Base-by-base conservation (phyloP, 2,329 filamentous ascomycete species). In the Penicillium aurantiogriseum region DNA sequence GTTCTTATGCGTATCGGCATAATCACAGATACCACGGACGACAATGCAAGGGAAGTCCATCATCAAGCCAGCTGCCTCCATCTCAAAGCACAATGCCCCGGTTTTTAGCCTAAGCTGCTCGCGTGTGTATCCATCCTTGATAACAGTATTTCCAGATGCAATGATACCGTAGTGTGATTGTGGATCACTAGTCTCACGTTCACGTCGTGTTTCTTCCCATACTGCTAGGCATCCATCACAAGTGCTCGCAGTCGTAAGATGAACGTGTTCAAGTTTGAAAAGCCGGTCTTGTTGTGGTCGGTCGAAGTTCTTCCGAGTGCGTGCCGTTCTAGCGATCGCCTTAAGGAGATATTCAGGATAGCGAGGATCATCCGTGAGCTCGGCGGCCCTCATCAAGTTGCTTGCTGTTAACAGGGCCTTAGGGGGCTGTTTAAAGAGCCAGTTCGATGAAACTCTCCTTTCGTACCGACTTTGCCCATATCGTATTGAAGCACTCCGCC, bases 101-200 rank as follows among this genome's bases (percentile, higher is more conserved):
- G 43, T 54, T 29, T 58, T 29, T 5, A 11, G 5, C 1, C 51
- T 5, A 5, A 66, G 47, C 21, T 53, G 46, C 21, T 64, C 64
- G 17, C 65, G 40, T 35, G 21, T 55, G 5, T 5, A 0, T 2
- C 49, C 60, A 36, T 63, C 13, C n/a, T 63, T 61, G 0, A 67
- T 57, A 1, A 65, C 52, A 13, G 13, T 1, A 49, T 65, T 63
- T 4, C 57, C 58, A 25, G 65, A 67, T 3, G 60, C 62, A 57
- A 66, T 65, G 7, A 65, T 54, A 8, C 64, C 59, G 23, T 61
- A 64, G 19, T 62, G 31, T 3, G 11, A 5, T 6, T 23, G 39
- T 15, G 39, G 39, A 42, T 54, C 48, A 27, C 21, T 53, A 31
- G 54, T 35, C 25, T 63, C 56, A 8, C 59, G 61, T 58, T 51